phyloP scores from a whole-genome alignment of 805 yeast genomes.

The Cyberlindnera misumaiensis region DNA sequence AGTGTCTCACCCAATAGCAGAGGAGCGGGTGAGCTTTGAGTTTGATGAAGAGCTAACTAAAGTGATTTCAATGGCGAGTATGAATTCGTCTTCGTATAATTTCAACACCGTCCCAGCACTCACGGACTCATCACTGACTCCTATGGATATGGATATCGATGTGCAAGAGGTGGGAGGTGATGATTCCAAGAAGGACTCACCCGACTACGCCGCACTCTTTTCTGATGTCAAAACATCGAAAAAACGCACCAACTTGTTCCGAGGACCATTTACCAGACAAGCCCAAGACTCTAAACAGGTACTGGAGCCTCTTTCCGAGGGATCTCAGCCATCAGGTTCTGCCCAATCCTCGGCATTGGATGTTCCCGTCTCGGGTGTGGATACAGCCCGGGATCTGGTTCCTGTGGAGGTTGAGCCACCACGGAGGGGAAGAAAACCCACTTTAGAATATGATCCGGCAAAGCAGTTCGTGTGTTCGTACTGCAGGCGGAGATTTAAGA shows the following conservation, averaged over 20 bases:
- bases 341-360: not conserved
- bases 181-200: slow-evolving; percentile 15
- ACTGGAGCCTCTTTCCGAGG: slow-evolving; percentile 1
- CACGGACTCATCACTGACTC: not conserved
- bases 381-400: not conserved
- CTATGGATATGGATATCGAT: slow-evolving; percentile 1
- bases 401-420: slow-evolving; percentile 25
- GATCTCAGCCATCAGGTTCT: not conserved
- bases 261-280: not conserved
- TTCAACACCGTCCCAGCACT: slow-evolving; percentile 7
- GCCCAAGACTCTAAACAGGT: not conserved
- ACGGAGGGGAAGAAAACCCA: slow-evolving; percentile 61
- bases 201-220: slow-evolving; percentile 27
- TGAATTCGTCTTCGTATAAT: slow-evolving; percentile 19
- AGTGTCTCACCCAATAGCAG: slow-evolving; percentile 1
- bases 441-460: slow-evolving; percentile 45
- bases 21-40: slow-evolving; percentile 10
- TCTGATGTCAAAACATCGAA: slow-evolving; percentile 19
- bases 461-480: slow-evolving; percentile 58
- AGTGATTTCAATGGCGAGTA: slow-evolving; percentile 20
- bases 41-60: slow-evolving; percentile 19
- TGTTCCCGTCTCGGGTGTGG: not conserved
- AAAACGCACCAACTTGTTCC: slow-evolving; percentile 3
- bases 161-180: not conserved
- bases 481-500: slow-evolving; percentile 59